Evolutionary conservation across 2,329 filamentous ascomycete genomes (phyloP).

Genomic region (Penicillium sp.): DNA sequence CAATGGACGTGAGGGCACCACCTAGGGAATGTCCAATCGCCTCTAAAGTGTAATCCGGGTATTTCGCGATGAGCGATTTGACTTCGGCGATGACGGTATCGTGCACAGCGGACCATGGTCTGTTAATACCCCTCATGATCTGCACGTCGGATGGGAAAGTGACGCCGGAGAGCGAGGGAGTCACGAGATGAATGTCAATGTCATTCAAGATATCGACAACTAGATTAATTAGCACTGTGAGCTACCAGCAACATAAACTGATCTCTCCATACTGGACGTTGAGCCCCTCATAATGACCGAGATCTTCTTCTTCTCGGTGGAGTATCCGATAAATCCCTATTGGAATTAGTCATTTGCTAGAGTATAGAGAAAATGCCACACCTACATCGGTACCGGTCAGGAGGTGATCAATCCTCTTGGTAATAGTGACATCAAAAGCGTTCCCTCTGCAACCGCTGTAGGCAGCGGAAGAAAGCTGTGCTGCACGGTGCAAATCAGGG

Average conservation of each 20-base stretch:
- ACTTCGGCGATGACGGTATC: constrained; percentile 25
- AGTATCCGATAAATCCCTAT: constrained; percentile 26
- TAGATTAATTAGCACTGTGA: constrained; percentile 1
- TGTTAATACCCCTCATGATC: constrained; percentile 24
- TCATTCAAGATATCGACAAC: constrained; percentile 22
- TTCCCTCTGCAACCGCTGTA: constrained; percentile 22
- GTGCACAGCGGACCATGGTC: constrained; percentile 25
- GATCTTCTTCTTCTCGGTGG: constrained; percentile 19
- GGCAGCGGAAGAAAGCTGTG: constrained; percentile 26
- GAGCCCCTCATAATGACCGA: constrained; percentile 28
- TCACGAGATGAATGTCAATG: constrained; percentile 19
- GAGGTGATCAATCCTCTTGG: constrained; percentile 19
- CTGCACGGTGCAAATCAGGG: constrained; percentile 19
- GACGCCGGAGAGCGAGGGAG: constrained; percentile 23
- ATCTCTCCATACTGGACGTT: constrained; percentile 15
- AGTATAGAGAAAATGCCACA: neutral
- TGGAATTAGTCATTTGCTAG: neutral
- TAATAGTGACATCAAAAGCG: constrained; percentile 28
- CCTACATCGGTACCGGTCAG: constrained; percentile 22
- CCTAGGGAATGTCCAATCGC: constrained; percentile 27
- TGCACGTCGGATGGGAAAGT: constrained; percentile 21
- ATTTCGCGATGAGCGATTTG: constrained; percentile 18
- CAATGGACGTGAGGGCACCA: constrained; percentile 27
- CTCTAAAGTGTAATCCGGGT: constrained; percentile 25
- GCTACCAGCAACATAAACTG: neutral